Base-by-base conservation (phyloP, 2,329 filamentous ascomycete species). In the Fusarium continuum region DNA sequence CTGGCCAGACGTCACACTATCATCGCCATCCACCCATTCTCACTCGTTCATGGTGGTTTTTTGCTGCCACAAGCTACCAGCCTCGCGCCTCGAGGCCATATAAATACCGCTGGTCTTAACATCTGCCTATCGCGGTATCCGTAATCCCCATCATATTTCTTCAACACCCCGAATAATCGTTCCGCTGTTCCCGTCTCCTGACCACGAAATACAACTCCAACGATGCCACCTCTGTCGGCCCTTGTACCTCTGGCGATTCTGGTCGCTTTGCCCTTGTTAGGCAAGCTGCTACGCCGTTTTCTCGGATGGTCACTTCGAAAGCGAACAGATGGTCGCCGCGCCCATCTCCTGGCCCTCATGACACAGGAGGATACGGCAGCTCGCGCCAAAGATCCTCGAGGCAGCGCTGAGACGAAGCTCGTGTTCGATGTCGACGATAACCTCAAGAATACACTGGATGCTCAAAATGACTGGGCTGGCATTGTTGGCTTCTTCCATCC, bases 401-500 rank as follows among this genome's bases (percentile, higher is more conserved):
- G 74, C 44, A 74, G 68, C 54, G 73, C 74, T 25, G 87, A 90
- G 63, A 86, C 88, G 23, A 88, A 88, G 45, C 82, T 92, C 20
- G 85, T 89, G 56, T 77, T 80, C 29, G 77, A 82, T 6, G 70
- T 73, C 4, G 80, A 74, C 50, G 53, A 65, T 31, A 77, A 77
- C 19, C 53, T 71, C n/a, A 50, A 64, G 43, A 44, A 16, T 6
- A 67, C 49, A 14, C 46, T 71, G 51, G 77, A 74, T 10, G 80
- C 83, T 2, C 65, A 71, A 55, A 80, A 84, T 65, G 83, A 90
- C 39, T 97, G 91, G 91, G 83, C 88, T 61, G 93, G 93, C 26
- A 88, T 97, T 48, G 87, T 98, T 62, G 95, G 92, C 40, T 98
- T 99, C 83, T 97, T 99, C 74, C 95, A 99, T 76, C 95, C 95